Base-by-base conservation (phyloP, 169 alveolate species). In the Besnoitia besnoiti region DNA sequence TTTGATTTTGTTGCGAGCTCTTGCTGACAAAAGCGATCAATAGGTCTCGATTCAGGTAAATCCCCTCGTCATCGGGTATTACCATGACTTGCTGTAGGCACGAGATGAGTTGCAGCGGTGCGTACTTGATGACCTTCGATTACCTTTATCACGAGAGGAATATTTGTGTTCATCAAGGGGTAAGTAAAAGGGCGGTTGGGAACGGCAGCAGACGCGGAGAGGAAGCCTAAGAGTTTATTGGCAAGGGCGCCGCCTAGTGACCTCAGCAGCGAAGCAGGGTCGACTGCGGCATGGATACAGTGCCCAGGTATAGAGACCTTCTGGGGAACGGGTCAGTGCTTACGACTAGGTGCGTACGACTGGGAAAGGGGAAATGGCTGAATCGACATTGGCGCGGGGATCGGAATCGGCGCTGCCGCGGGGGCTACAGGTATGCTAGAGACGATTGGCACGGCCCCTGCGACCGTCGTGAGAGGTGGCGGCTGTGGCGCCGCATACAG, bases 311-410 rank as follows among this genome's bases (percentile, higher is more conserved):
- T 37, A 16, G 59, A 16, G 3, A 55, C 40, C 4, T 77, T 5
- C 16, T 4, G 16, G 82, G 14, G 8, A 42, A n/a, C 44, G 39
- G n/a, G 47, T 73, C 47, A 73, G 46, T 21, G 59, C 87, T 40
- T 77, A 77, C 87, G 40, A 55, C 30, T 42, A 3, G 87, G 87
- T 40, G 30, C 19, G 19, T 4, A 4, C 19, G 40, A 35, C 59
- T 77, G 87, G 40, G 55, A 42, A 0, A 42, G 47, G 4, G 87
- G 59, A 40, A 77, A 42, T 4, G 87, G 87, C 87, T 42, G 87
- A 21, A 37, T 42, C 14, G 87, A 37, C 87, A 77, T 77, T 8
- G 87, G 87, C 12, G 87, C 61, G 33, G 87, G 87, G 5, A 77
- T 16, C 30, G 55, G 59, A 40, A 77, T 35, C 3, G 49, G 59